Conservation (phyloP, 2,329 filamentous ascomycete species). For the Botrytis porri region DNA sequence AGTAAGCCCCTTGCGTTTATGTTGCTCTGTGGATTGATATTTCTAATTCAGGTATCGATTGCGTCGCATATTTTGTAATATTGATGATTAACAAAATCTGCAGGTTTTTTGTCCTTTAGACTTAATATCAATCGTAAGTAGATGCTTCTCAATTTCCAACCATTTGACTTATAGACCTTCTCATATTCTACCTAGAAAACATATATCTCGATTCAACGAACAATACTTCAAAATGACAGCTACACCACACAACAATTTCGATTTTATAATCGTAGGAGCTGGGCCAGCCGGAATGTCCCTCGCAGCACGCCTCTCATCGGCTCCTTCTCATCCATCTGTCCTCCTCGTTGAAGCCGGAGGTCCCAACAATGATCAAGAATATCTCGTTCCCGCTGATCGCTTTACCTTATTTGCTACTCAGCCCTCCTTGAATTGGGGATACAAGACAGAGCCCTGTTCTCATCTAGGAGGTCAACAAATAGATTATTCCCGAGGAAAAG, state of each 20-base stretch:
- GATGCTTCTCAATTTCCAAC: neutral
- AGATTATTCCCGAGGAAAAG: constrained; percentile 39
- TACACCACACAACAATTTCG: constrained; percentile 1
- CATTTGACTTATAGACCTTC: neutral
- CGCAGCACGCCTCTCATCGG: constrained; percentile 50
- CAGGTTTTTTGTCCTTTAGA: neutral
- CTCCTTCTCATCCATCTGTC: constrained; percentile 48
- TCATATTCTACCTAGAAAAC: neutral
- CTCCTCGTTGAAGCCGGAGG: constrained; percentile 60
- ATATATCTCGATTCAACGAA: neutral
- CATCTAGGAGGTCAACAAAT: constrained; percentile 33
- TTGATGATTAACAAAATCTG: neutral
- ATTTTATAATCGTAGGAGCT: constrained; percentile 39
- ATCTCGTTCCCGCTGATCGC: constrained; percentile 53
- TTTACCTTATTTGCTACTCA: constrained; percentile 48
- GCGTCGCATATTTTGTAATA: neutral
- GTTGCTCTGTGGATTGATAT: neutral
- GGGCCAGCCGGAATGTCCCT: constrained; percentile 59
- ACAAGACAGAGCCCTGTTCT: constrained; percentile 31
- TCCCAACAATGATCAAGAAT: constrained; percentile 45
- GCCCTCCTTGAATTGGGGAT: constrained; percentile 32
- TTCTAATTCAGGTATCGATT: neutral
- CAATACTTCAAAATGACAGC: neutral
- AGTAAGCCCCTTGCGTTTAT: neutral
- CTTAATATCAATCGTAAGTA: neutral